Evolutionary conservation across 2,329 filamentous ascomycete genomes (phyloP).

Genomic region (Fusarium clavum): DNA sequence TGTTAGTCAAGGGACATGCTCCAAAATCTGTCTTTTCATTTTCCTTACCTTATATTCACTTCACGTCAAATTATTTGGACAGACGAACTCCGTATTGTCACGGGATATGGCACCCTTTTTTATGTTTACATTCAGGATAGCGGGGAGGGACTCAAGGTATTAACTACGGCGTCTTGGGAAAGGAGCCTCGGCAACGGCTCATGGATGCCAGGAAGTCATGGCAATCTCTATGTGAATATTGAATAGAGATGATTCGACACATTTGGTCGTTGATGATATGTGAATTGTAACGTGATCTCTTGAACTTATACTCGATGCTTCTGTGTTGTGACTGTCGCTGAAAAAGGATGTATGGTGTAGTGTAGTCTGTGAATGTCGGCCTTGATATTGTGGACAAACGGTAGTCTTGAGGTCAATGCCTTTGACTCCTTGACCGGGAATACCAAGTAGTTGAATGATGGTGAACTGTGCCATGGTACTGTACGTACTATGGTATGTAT

Average conservation of each 20-base stretch:
- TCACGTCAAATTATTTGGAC: constrained; percentile 44
- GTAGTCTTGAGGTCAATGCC: background rate
- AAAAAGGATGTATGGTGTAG: background rate
- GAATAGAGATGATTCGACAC: constrained; percentile 46
- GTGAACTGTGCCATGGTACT: background rate
- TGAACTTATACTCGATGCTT: background rate
- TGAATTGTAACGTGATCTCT: background rate
- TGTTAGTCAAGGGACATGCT: constrained; percentile 20
- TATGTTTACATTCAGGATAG: constrained; percentile 40
- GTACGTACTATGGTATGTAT: background rate
- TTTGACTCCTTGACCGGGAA: background rate
- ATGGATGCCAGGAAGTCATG: constrained; percentile 46
- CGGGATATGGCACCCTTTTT: constrained; percentile 43
- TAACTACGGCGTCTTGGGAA: constrained; percentile 48
- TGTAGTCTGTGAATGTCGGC: too few species aligned
- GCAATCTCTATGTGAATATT: constrained; percentile 42
- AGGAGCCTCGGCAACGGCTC: constrained; percentile 45
- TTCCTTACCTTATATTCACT: constrained; percentile 34
- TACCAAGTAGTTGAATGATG: background rate
- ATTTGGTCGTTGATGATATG: background rate
- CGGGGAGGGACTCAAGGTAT: constrained; percentile 42
- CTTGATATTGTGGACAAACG: background rate
- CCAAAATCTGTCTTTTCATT: constrained; percentile 28
- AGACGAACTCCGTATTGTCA: constrained; percentile 34
- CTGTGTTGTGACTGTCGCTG: background rate